Base-by-base conservation (phyloP, 2,329 filamentous ascomycete genomes). In the Microcera coccophila region DNA sequence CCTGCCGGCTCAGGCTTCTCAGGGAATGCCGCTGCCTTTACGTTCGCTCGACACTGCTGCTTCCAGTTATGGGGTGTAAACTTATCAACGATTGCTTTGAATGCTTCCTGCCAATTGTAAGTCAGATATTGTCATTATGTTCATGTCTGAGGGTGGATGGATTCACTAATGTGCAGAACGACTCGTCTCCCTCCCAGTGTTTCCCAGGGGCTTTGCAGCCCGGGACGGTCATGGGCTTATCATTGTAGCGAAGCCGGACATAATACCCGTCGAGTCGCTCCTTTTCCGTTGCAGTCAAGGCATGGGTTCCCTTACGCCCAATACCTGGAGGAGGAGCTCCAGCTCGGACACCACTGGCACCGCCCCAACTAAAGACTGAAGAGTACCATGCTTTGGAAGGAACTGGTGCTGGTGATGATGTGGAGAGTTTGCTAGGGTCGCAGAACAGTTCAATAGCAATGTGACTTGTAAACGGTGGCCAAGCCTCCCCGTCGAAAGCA, bases 391-490 rank as follows among this genome's bases (percentile, higher is more conserved):
- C 36, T 36, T 49, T 45, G n/a, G 44, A 16, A 9, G 41, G n/a
- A 12, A 43, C 32, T 8, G 29, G 33, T 2, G 37, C 33, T 3
- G 47, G 28, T n/a, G 47, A 33, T 16, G 59, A 32, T n/a, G 58
- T 41, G 15, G 59, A 47, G 53, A 40, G 40, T 29, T 57, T 36
- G 34, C 63, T 56, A 31, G 68, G 62, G 53, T 79, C 76, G 31
- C 78, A 81, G 72, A 97, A 96, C 48, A 97, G 75, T 66, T 98
- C 93, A 41, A 98, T 73, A 22, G 93, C 90, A 51, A 98, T 77
- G 57, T 94, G 90, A 55, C 87, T 91, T 0, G 91, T 96, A 60
- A 91, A 98, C 0, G 90, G 90, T 1, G 93, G 93, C 93, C 93
- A 98, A 26, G 76, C 75, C 36, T 78, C 78, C 16, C 71, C 70